Evolutionary conservation across 208 protist genomes (phyloP).

Genomic region (Phytomonas sp.): DNA sequence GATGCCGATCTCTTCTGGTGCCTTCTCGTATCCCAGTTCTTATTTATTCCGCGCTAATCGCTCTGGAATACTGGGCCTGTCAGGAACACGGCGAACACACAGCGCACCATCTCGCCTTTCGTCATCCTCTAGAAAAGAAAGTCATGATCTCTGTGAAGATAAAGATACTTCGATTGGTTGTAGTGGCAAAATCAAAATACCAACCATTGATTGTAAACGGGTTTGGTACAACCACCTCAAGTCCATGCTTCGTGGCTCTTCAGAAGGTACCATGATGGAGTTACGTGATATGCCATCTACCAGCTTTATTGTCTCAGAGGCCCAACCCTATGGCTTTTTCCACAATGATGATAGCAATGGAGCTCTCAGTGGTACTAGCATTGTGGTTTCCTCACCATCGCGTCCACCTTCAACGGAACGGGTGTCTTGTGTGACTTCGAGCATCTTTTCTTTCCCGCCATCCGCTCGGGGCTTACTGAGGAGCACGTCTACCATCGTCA

Average conservation of each 20-base stretch:
- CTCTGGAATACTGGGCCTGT: not conserved
- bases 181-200: not conserved
- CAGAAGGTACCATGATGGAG: not conserved
- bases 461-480: not conserved
- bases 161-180: not conserved
- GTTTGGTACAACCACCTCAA: not conserved
- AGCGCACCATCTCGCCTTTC: not conserved
- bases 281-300: not conserved
- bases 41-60: not conserved
- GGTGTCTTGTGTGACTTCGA: not conserved
- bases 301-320: not conserved
- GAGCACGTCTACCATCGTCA: not conserved
- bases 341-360: not conserved
- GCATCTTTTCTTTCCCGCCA: not conserved
- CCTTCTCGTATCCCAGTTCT: not conserved
- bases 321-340: not conserved
- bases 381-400: conserved; percentile 1
- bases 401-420: not conserved
- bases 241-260: not conserved
- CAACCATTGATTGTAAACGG: not conserved
- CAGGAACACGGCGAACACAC: not conserved
- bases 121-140: not conserved
- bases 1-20: not conserved
- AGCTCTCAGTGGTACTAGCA: not conserved
- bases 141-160: not conserved